Evolutionary conservation across 2,329 filamentous ascomycete species (phyloP), one percentile per base, ranked within the genome.

Genomic region (Clonostachys rosea): DNA sequence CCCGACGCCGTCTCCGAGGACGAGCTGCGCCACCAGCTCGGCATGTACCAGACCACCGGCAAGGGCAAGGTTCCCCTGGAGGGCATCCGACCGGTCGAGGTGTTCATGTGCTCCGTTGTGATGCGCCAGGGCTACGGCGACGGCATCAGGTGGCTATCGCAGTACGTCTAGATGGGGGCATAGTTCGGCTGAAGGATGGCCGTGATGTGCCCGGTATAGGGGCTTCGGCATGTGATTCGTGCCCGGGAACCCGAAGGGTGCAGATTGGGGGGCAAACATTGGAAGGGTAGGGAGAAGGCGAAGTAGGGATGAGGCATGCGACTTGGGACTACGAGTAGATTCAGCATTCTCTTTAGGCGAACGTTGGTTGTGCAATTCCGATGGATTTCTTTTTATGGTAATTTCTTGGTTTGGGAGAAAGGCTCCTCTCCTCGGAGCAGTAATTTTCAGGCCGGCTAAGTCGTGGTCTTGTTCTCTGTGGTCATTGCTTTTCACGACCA

Each of bases 61-160:
- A 96, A 96, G 81, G 91, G 91, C 70, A 95, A 95, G 79, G 86
- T 95, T 52, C 89, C 87, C 54, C 78, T 94, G 56, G 91, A 96
- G 76, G 90, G 90, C 34, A 95, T 96, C 69, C 80, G 91, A 59
- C 90, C 91, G 20, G 92, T 99, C 63, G 94, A 99, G 79, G 83
- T 97, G 53, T 97, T 97, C 73, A 95, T 99, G 94, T 97, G 91
- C 81, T 95, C 89, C 60, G 91, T 97, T 57, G 92, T 97, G 53
- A 96, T 96, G 90, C 83, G 92, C 70, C 92, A 97, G 78, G 94
- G 88, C 56, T 95, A 95, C 68, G 89, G 89, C 47, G 91, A 95
- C 59, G 91, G 81, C 59, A 92, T 95, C 70, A 83, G 89, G 74
- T 95, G 90, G 91, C 70, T 95, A 70, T 89, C 89, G 48, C 90